phyloP scores from a whole-genome alignment of 495 filamentous ascomycete species.

The Glonium stellatum region DNA sequence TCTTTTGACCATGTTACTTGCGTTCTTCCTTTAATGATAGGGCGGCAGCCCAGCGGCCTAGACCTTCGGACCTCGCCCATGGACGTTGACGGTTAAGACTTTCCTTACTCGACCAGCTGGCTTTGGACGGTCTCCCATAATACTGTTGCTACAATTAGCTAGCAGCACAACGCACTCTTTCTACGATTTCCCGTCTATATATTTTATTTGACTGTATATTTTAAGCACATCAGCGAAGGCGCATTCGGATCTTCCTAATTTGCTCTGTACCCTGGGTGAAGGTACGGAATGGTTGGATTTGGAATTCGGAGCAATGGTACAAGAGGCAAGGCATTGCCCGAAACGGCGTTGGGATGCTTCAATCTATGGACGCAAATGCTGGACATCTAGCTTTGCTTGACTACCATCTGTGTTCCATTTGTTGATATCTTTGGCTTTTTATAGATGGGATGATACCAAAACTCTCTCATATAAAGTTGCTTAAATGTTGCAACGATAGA shows the following conservation, averaged over 20 bases:
- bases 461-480: background rate
- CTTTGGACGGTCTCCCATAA: too few relatives aligned
- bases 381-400: background rate
- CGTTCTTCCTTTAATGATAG: conserved; percentile 15
- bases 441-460: conserved; percentile 3
- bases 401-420: background rate
- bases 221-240: conserved; percentile 1
- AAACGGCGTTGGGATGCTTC: background rate
- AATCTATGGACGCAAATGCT: conserved; percentile 1
- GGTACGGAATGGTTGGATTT: background rate
- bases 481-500: background rate
- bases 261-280: background rate
- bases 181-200: background rate
- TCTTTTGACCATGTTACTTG: conserved; percentile 23
- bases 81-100: background rate
- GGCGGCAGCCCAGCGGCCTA: background rate
- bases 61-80: too few relatives aligned
- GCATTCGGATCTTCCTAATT: background rate
- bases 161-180: background rate
- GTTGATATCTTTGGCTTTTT: background rate
- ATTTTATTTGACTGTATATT: background rate
- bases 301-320: background rate
- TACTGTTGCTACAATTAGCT: too few relatives aligned
- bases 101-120: background rate
- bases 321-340: background rate